Percentiles rank a stretch among this genome's conserved stretches.
Conservation (phyloP, 768 basidiomycete species). For the Pulveroboletus sp. region DNA sequence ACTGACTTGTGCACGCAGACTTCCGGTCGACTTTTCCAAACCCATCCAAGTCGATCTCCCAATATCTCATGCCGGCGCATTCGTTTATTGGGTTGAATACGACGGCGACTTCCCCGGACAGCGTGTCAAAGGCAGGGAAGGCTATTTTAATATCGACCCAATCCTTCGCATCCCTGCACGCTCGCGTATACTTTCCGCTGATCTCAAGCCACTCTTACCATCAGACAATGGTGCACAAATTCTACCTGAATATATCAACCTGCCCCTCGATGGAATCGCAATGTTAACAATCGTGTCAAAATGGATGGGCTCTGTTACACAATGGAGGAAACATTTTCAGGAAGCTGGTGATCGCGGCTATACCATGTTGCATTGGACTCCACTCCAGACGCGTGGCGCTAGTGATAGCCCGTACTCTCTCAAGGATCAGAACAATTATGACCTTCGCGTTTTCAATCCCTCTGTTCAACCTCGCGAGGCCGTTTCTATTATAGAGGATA, state of each 20-base stretch:
- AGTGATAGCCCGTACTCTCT: conserved; percentile 95
- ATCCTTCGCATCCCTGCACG: conserved; percentile 75
- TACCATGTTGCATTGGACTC: conserved; percentile 98
- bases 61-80: conserved; percentile 95
- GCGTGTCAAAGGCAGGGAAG: conserved; percentile 79
- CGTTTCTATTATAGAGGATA: conserved; percentile 54
- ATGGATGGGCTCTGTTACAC: conserved; percentile 88
- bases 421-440: conserved; percentile 80
- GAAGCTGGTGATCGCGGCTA: conserved; percentile 90
- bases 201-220: conserved; percentile 50
- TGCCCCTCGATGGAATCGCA: conserved; percentile 85
- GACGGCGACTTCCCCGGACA: conserved; percentile 56
- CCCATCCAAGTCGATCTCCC: conserved; percentile 93
- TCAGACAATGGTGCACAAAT: conserved; percentile 51
- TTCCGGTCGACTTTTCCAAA: conserved; percentile 85
- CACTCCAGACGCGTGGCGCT: conserved; percentile 86
- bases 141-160: conserved; percentile 97
- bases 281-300: conserved; percentile 93
- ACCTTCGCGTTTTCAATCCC: conserved; percentile 63
- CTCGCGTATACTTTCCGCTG: conserved; percentile 63
- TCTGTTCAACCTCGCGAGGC: conserved; percentile 49
- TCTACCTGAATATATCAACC: conserved; percentile 50
- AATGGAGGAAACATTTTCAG: conserved; percentile 78
- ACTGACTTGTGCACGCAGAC: conserved; percentile 41
- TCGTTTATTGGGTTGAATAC: conserved; percentile 94